These are phyloP conservation scores for Trichoderma koningii DNA, from an alignment of 2,329 filamentous ascomycete genomes.

Conservation along the genomic window DNA sequence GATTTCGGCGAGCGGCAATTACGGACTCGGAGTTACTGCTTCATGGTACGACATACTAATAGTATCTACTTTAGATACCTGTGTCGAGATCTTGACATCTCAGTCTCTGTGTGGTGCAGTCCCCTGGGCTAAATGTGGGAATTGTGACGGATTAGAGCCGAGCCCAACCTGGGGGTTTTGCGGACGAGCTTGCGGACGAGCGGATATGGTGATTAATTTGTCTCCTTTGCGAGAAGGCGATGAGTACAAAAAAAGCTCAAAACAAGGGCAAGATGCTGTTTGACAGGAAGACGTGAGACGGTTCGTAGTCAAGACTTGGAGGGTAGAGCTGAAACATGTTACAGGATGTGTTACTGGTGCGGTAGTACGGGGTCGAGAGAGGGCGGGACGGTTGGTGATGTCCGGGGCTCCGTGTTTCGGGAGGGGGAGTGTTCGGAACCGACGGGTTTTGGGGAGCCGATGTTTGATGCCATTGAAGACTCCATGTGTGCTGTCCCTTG, in stretches of 20 bases:
- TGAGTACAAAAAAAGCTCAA: too few species aligned
- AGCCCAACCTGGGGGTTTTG: neutral
- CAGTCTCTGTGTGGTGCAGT: conserved; percentile 11
- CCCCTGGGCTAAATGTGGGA: conserved; percentile 14
- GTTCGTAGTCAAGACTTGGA: neutral
- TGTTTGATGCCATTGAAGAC: too few species aligned
- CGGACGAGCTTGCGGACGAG: conserved; percentile 2
- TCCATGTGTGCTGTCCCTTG: too few species aligned
- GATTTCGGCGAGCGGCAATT: too few species aligned
- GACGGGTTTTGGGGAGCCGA: too few species aligned
- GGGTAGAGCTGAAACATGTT: neutral
- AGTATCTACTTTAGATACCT: too few species aligned
- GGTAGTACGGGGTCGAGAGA: neutral
- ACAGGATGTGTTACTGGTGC: neutral
- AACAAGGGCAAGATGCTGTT: too few species aligned
- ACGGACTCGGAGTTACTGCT: too few species aligned
- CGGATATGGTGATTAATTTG: neutral
- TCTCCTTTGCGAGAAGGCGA: neutral
- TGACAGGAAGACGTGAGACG: neutral
- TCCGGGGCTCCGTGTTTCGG: too few species aligned
- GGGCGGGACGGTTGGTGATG: neutral
- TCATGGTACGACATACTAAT: neutral
- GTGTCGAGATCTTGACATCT: too few species aligned
- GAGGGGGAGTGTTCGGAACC: too few species aligned
- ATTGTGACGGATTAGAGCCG: conserved; percentile 23